Conservation (phyloP, 2,329 filamentous ascomycete genomes). For the Monascus ruber region DNA sequence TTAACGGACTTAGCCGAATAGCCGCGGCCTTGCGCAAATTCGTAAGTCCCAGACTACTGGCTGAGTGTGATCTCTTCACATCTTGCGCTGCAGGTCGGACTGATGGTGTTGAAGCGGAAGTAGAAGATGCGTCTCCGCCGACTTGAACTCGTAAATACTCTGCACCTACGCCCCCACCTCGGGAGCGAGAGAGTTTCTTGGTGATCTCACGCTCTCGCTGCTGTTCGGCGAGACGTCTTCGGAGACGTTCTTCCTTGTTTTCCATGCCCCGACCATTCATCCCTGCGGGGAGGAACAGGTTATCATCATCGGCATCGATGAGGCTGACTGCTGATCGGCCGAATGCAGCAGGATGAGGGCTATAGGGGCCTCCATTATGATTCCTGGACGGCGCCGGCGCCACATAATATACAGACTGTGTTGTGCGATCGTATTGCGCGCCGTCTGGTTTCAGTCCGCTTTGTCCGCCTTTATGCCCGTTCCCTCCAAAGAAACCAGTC, state of each 20-base stretch:
- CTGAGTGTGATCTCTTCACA: not conserved
- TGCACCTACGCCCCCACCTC: slow-evolving; percentile 26
- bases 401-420: slow-evolving; percentile 36
- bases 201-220: slow-evolving; percentile 36
- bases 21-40: slow-evolving; percentile 24
- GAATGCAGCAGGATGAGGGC: slow-evolving; percentile 11
- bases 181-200: slow-evolving; percentile 25
- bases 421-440: slow-evolving; percentile 28
- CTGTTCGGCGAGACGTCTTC: slow-evolving; percentile 31
- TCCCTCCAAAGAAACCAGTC: slow-evolving; percentile 27
- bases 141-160: slow-evolving; percentile 34
- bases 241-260: slow-evolving; percentile 31
- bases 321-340: slow-evolving; percentile 28
- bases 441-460: slow-evolving; percentile 23
- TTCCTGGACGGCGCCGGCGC: slow-evolving; percentile 18
- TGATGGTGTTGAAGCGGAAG: not conserved
- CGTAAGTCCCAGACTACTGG: slow-evolving; percentile 12
- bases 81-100: not conserved
- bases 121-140: slow-evolving; percentile 10
- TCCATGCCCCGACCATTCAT: slow-evolving; percentile 29
- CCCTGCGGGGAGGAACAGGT: slow-evolving; percentile 31
- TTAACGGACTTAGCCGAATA: slow-evolving; percentile 31
- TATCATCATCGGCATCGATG: slow-evolving; percentile 30
- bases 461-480: slow-evolving; percentile 6
- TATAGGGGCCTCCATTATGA: slow-evolving; percentile 6